Conservation (phyloP, 2,329 filamentous ascomycete species). For the Elsinoe fawcettii region DNA sequence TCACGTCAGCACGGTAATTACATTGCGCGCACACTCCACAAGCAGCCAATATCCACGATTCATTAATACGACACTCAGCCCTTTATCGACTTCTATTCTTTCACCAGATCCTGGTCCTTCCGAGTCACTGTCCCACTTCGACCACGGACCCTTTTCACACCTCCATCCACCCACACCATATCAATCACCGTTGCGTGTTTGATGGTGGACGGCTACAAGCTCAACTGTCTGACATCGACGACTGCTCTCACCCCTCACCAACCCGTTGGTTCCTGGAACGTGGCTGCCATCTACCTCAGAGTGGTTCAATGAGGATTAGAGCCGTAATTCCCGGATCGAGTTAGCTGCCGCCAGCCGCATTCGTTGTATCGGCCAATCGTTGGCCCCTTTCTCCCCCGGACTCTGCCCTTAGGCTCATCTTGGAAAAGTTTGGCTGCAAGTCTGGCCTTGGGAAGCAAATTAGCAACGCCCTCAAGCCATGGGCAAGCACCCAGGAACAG, state of each 20-base stretch:
- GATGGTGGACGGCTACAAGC: neutral
- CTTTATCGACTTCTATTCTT: neutral
- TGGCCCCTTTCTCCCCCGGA: conserved; percentile 8
- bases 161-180: neutral
- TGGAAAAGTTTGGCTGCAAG: conserved; percentile 5
- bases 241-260: neutral
- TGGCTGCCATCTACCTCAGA: neutral
- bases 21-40: neutral
- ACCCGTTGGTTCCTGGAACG: conserved; percentile 14
- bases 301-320: conserved; percentile 7
- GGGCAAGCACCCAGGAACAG: neutral
- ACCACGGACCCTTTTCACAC: neutral
- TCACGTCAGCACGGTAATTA: conserved; percentile 7
- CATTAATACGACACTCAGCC: conserved; percentile 11
- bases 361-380: conserved; percentile 8
- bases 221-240: conserved; percentile 5
- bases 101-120: neutral
- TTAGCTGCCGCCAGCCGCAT: conserved; percentile 8
- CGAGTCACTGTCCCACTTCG: neutral
- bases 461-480: neutral
- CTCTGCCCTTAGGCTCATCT: conserved; percentile 3
- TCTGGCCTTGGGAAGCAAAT: conserved; percentile 5
- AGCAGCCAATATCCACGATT: neutral
- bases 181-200: conserved; percentile 10
- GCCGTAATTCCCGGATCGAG: neutral